phyloP scores from a whole-genome alignment of 495 filamentous ascomycete species.

The Apiosordaria backusii region DNA sequence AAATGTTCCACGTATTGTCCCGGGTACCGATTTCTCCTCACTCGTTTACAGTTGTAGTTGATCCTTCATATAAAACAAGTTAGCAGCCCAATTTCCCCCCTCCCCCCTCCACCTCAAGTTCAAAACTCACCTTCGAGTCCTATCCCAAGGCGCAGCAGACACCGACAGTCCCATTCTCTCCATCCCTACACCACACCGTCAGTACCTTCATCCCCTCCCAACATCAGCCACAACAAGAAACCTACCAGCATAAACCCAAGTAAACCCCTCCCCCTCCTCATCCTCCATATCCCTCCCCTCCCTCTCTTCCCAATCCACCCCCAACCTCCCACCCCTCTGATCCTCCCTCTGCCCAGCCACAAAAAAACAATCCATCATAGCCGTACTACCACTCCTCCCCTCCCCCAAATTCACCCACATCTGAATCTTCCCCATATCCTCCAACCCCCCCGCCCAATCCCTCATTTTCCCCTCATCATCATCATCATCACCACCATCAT shows the following conservation, averaged over 20 bases:
- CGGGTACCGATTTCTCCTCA: not conserved
- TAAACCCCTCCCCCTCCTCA: slow-evolving; percentile 14
- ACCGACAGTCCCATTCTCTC: not conserved
- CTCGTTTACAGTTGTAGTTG: not conserved
- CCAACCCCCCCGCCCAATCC: slow-evolving; percentile 23
- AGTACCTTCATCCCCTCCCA: not conserved
- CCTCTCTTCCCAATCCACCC: not conserved
- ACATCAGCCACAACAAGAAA: not conserved
- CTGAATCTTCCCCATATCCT: slow-evolving; percentile 19
- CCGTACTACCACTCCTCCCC: not conserved
- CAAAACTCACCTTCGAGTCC: not conserved
- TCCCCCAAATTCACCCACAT: not conserved
- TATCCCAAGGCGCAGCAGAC: not conserved
- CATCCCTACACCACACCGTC: not conserved
- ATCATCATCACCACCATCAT: too few relatives aligned
- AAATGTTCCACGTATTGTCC: not conserved
- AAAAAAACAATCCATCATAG: slow-evolving; percentile 1
- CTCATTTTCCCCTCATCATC: slow-evolving; percentile 1
- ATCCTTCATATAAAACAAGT: not conserved
- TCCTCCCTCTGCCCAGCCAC: slow-evolving; percentile 22
- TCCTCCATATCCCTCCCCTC: not conserved
- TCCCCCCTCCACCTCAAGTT: not conserved
- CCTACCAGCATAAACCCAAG: slow-evolving; percentile 30
- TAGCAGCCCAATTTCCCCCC: not conserved
- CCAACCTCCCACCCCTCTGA: slow-evolving; percentile 22